These are phyloP conservation scores for Trichoderma erinaceum DNA, from an alignment of 495 filamentous ascomycete genomes.

Conservation along the genomic window DNA sequence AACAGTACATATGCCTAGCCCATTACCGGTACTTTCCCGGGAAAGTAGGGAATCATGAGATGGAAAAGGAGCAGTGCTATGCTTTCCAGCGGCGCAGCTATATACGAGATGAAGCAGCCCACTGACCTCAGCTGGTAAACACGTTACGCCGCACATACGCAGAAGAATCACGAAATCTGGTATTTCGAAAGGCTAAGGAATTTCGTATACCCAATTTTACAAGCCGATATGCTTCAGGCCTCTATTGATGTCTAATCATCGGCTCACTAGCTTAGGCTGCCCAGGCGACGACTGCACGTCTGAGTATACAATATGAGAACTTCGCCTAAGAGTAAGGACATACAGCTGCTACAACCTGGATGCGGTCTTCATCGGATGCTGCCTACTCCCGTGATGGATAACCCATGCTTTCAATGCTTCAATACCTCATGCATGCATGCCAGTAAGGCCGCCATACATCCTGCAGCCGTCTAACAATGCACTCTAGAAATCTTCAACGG, in stretches of 20 bases:
- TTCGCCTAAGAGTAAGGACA: not conserved
- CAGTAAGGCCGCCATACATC: constrained; percentile 1
- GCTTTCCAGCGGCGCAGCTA: too few species aligned
- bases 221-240: too few species aligned
- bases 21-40: too few species aligned
- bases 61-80: too few species aligned
- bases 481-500: not conserved
- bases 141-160: not conserved
- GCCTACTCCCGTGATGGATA: not conserved
- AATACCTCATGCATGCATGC: not conserved
- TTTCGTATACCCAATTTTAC: not conserved
- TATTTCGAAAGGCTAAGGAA: not conserved
- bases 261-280: too few species aligned
- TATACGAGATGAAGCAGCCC: not conserved
- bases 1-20: too few species aligned
- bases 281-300: not conserved
- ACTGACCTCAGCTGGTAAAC: not conserved
- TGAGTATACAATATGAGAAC: not conserved
- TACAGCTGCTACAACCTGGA: not conserved
- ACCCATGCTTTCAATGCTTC: not conserved
- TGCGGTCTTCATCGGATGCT: not conserved
- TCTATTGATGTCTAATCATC: too few species aligned
- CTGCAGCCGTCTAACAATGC: not conserved
- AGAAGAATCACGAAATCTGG: not conserved
- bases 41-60: too few species aligned